Conservation (phyloP, 805 yeast species). For the Metschnikowia vanudenii region DNA sequence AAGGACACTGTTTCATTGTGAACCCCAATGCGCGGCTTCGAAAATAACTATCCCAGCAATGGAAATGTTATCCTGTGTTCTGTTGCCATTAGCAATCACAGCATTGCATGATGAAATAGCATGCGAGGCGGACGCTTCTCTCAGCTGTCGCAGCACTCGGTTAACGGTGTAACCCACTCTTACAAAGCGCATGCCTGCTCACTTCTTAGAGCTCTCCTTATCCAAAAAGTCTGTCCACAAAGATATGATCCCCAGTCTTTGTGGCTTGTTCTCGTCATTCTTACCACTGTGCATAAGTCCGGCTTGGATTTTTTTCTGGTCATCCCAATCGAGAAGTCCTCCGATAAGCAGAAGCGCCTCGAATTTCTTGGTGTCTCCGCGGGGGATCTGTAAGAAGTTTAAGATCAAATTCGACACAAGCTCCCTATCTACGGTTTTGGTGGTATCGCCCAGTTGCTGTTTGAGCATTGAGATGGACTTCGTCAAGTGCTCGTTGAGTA, state of each 20-base stretch:
- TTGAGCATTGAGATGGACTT: conserved; percentile 85
- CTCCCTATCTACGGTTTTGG: conserved; percentile 82
- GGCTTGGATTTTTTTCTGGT: conserved; percentile 69
- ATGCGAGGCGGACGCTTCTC: no score
- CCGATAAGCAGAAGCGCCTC: conserved; percentile 86
- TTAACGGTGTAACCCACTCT: no score
- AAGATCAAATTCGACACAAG: conserved; percentile 81
- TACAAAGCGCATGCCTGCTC: no score
- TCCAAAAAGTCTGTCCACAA: conserved; percentile 80
- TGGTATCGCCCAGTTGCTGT: conserved; percentile 56
- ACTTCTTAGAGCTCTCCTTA: conserved; percentile 53
- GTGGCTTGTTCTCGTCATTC: conserved; percentile 23
- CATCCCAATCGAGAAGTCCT: conserved; percentile 86
- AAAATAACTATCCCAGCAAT: no score
- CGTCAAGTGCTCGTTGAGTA: conserved; percentile 91
- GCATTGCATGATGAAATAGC: no score
- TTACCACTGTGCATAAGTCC: conserved; percentile 51
- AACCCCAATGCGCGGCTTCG: no score
- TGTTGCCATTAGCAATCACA: no score
- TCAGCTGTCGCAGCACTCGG: no score
- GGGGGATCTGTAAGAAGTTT: conserved; percentile 80
- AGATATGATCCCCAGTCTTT: conserved; percentile 60
- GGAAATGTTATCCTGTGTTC: no score
- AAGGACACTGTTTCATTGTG: no score
- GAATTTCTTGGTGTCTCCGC: conserved; percentile 92